Evolutionary conservation across 768 basidiomycete genomes (phyloP).

Genomic region (Clitopilus passeckerianus): DNA sequence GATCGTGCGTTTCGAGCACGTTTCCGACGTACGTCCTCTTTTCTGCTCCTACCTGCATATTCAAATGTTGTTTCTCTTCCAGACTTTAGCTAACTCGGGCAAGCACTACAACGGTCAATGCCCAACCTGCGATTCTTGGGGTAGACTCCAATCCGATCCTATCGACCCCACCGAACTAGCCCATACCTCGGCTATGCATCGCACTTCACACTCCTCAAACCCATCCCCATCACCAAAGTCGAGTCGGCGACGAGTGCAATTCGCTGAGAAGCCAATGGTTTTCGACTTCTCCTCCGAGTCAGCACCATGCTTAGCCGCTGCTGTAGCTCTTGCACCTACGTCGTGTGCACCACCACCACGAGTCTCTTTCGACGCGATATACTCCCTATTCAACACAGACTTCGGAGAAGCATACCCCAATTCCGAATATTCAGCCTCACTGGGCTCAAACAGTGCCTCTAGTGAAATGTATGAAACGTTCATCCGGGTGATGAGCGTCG

Average conservation of each 20-base stretch:
- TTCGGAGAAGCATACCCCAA: slow-evolving; percentile 9
- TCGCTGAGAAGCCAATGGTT: neutral
- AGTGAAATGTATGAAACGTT: slow-evolving; percentile 6
- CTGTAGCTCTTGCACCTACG: neutral
- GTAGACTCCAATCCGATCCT: neutral
- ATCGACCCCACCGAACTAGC: neutral
- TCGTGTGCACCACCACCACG: neutral
- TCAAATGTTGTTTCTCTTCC: no score
- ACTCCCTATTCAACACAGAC: slow-evolving; percentile 4
- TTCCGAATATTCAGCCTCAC: slow-evolving; percentile 3
- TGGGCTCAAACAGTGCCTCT: slow-evolving; percentile 5
- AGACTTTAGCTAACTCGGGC: slow-evolving; percentile 6
- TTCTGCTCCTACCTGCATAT: neutral
- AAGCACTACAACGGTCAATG: slow-evolving; percentile 1
- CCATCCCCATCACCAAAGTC: neutral
- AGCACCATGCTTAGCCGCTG: neutral
- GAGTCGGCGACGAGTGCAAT: neutral
- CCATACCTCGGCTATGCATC: neutral
- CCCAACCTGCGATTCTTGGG: neutral
- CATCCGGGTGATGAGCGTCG: slow-evolving; percentile 8
- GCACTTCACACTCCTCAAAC: neutral
- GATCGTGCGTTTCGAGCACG: slow-evolving; percentile 10
- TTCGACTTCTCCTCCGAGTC: neutral
- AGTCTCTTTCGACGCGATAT: neutral
- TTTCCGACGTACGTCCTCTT: slow-evolving; percentile 5